Percentiles rank a stretch among this genome's conserved stretches.
Conservation (phyloP, 495 filamentous ascomycete species). For the Podospora bellae-mahoneyi region DNA sequence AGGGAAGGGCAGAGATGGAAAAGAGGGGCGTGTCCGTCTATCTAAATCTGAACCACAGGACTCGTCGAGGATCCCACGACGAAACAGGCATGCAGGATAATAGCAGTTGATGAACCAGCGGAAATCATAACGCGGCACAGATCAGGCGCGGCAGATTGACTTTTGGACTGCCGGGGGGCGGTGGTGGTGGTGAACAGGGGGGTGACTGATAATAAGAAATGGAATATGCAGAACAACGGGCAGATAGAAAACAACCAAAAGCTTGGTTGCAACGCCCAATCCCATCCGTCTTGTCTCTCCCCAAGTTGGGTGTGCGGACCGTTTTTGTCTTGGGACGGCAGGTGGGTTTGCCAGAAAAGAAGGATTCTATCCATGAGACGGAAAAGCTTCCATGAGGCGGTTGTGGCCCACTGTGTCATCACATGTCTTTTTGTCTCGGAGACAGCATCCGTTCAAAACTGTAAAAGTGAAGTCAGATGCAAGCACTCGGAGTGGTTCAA, state of each 20-base stretch:
- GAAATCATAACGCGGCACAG: slow-evolving; percentile 28
- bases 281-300: neutral
- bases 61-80: slow-evolving; percentile 9
- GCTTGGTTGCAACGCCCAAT: slow-evolving; percentile 12
- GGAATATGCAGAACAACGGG: slow-evolving; percentile 21
- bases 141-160: slow-evolving; percentile 22
- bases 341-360: neutral
- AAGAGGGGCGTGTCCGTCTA: slow-evolving; percentile 7
- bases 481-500: slow-evolving; percentile 8
- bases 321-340: neutral
- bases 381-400: neutral
- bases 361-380: neutral
- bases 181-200: neutral
- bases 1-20: neutral
- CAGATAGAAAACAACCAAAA: slow-evolving; percentile 11
- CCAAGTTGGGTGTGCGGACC: neutral
- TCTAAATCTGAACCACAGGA: slow-evolving; percentile 9
- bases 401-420: neutral
- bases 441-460: neutral
- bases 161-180: neutral
- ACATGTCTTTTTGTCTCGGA: neutral
- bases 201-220: slow-evolving; percentile 14
- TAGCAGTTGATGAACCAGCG: slow-evolving; percentile 19
- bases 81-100: slow-evolving; percentile 19
- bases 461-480: neutral